phyloP scores from a whole-genome alignment of 148 eudicot species.

The Cornus florida region DNA sequence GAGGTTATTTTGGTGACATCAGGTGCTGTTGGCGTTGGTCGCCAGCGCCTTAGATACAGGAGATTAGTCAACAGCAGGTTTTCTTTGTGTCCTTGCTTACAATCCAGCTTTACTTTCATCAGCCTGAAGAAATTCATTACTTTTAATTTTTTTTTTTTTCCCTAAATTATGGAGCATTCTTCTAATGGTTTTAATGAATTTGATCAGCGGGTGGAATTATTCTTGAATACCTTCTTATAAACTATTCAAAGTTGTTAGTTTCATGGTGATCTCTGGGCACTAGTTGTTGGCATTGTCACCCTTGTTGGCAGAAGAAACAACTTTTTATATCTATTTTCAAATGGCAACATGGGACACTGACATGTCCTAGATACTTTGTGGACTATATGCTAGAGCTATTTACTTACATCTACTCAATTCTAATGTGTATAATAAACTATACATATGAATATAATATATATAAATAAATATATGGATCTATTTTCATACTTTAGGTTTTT shows the following conservation, averaged over 20 bases:
- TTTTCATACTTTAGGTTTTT: neutral
- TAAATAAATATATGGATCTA: too few species aligned
- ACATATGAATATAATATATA: too few species aligned
- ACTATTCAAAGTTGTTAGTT: neutral
- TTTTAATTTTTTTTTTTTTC: neutral
- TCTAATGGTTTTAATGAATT: neutral
- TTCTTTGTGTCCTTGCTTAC: slow-evolving; percentile 13
- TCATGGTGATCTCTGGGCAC: neutral
- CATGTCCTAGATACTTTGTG: neutral
- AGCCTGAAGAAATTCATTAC: neutral
- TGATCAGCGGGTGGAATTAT: neutral
- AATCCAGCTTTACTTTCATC: neutral
- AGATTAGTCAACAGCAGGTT: slow-evolving; percentile 92
- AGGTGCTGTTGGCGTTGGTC: slow-evolving; percentile 95
- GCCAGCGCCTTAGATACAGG: slow-evolving; percentile 88
- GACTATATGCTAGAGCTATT: neutral
- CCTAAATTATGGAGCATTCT: neutral
- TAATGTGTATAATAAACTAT: too few species aligned
- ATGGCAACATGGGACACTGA: neutral
- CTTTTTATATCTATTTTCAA: neutral
- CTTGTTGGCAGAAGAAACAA: neutral
- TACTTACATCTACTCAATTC: too few species aligned
- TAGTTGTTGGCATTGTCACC: neutral
- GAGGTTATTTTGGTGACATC: slow-evolving; percentile 92
- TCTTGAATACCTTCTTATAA: too few species aligned